Conservation (phyloP, 2,329 filamentous ascomycete species). For the Anisogramma anomala region DNA sequence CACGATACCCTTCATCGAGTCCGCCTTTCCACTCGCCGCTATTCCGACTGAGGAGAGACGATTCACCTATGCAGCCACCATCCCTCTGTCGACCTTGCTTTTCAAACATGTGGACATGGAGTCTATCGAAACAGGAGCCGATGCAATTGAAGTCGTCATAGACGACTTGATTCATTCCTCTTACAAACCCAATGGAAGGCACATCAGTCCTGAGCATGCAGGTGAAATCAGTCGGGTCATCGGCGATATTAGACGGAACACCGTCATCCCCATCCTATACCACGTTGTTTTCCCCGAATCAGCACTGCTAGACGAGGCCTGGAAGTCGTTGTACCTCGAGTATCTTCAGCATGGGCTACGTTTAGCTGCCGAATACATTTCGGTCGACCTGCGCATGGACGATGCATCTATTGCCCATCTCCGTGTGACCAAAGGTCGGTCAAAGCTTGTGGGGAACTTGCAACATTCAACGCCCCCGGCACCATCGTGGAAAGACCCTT, state of each 20-base stretch:
- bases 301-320: conserved; percentile 17
- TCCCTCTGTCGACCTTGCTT: conserved; percentile 47
- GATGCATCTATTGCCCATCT: conserved; percentile 39
- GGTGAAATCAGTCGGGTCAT: conserved; percentile 46
- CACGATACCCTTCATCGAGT: conserved; percentile 47
- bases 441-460: conserved; percentile 51
- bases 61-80: conserved; percentile 56
- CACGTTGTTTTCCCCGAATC: conserved; percentile 32
- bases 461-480: conserved; percentile 28
- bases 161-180: conserved; percentile 25
- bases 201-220: conserved; percentile 25
- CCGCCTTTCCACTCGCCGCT: conserved; percentile 53
- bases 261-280: conserved; percentile 47
- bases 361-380: conserved; percentile 51
- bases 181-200: conserved; percentile 9
- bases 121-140: conserved; percentile 52
- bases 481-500: conserved; percentile 43
- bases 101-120: conserved; percentile 46
- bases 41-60: conserved; percentile 47
- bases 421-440: conserved; percentile 38
- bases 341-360: conserved; percentile 49
- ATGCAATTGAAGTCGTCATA: conserved; percentile 53
- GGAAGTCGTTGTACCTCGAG: conserved; percentile 36
- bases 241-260: conserved; percentile 49
- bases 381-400: conserved; percentile 48